Evolutionary conservation across 192 early-diverging fungal genomes (phyloP).

Genomic region (Mortierella claussenii): DNA sequence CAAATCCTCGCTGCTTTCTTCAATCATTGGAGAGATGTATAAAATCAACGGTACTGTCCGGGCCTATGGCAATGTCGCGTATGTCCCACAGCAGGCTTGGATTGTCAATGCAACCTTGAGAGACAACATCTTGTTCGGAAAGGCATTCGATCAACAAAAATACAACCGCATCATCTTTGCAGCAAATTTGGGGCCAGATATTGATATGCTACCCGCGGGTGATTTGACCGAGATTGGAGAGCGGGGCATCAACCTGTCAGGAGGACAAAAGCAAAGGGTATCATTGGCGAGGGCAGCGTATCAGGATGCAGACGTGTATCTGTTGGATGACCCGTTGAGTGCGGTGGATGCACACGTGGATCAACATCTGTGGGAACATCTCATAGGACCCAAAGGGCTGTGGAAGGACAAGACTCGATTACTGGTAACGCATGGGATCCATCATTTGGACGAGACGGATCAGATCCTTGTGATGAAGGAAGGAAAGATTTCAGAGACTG

Average conservation of each 20-base stretch:
- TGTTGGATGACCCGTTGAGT: slow-evolving; percentile 57
- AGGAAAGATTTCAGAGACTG: slow-evolving; percentile 72
- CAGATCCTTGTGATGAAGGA: slow-evolving; percentile 73
- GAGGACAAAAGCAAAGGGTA: slow-evolving; percentile 85
- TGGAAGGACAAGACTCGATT: slow-evolving; percentile 74
- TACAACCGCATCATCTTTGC: slow-evolving; percentile 57
- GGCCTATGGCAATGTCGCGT: slow-evolving; percentile 67
- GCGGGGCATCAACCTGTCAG: slow-evolving; percentile 67
- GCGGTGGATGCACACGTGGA: slow-evolving; percentile 67
- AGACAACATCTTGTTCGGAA: slow-evolving; percentile 54
- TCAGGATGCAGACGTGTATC: slow-evolving; percentile 74
- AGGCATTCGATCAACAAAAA: slow-evolving; percentile 17
- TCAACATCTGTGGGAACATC: slow-evolving; percentile 76
- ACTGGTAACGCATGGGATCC: slow-evolving; percentile 81
- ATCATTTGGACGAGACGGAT: slow-evolving; percentile 74
- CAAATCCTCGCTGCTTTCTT: slow-evolving; percentile 76
- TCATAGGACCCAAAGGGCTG: slow-evolving; percentile 82
- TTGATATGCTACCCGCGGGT: slow-evolving; percentile 20
- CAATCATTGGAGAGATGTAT: slow-evolving; percentile 85
- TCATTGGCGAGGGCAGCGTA: slow-evolving; percentile 84
- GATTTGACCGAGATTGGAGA: slow-evolving; percentile 68
- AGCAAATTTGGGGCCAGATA: slow-evolving; percentile 5
- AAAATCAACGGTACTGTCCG: slow-evolving; percentile 60
- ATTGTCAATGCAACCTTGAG: slow-evolving; percentile 30
- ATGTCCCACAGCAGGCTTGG: slow-evolving; percentile 59